Base-by-base conservation (phyloP, 176 grass and related monocot species). In the Saccharum spontaneum region DNA sequence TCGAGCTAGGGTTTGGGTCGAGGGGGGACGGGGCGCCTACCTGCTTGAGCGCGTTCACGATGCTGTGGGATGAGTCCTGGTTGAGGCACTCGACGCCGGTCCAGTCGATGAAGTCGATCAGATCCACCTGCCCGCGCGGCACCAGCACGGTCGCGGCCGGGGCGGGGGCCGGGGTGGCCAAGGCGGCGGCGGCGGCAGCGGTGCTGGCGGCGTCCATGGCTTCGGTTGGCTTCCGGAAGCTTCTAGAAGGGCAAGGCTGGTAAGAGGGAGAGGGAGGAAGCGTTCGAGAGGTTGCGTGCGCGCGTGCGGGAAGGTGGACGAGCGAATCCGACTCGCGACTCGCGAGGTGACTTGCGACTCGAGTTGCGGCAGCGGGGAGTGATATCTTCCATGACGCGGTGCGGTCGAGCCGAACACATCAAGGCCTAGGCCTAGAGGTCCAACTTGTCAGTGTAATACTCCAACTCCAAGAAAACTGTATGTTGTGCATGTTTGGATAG, bases 21-120 rank as follows among this genome's bases (percentile, higher is more conserved):
- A 22, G 67, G 33, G 33, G 20, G 17, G 39, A 3, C 18, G 64
- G 16, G 24, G 3, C 23, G 70, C 3, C 24, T 55, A 94, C 93
- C 97, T 94, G 94, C 85, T 99, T 97, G 81, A 97, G 83, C 4
- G 94, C 88, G 87, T 97, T 94, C 79, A 77, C 46, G 76, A 97
- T 68, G n/a, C 73, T 74, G 76, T 99, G 91, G 67, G 83, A 84
- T 8, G 91, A 71, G 76, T 83, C 88, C 90, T 99, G 97, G 80
- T 99, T 99, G 84, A 99, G 97, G 84, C 97, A 99, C 76, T 99
- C 97, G 28, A 99, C 91, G 90, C 97, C 84, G 81, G 78, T 99
- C 97, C 97, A 99, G 69, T 99, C 97, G 75, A 99, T 87, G 78
- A 99, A 94, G 83, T 99, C 94, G 80, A 94, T 90, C 78, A 99